These are phyloP conservation scores for Sporisorium reilianum DNA, from an alignment of 1,284 basidiomycete species.

Conservation along the genomic window DNA sequence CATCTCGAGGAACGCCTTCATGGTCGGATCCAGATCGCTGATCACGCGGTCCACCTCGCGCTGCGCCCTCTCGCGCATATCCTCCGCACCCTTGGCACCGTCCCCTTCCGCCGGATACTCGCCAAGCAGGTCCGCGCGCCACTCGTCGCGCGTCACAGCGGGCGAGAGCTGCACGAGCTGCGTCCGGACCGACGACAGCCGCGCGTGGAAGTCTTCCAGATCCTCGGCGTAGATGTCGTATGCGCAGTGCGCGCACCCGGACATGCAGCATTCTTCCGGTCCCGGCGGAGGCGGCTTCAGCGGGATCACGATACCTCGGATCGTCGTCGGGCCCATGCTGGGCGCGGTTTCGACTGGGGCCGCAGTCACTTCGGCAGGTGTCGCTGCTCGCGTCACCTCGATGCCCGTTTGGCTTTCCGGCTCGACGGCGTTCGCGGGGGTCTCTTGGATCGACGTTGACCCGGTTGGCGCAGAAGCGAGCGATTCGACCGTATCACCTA, in stretches of 20 bases:
- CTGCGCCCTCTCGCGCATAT: slow-evolving; percentile 39
- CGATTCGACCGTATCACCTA: slow-evolving; percentile 39
- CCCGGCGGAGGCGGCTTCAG: slow-evolving; percentile 63
- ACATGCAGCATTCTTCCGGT: slow-evolving; percentile 83
- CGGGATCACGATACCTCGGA: slow-evolving; percentile 55
- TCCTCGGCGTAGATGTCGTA: slow-evolving; percentile 87
- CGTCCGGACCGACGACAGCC: slow-evolving; percentile 73
- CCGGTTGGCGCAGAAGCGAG: slow-evolving; percentile 24
- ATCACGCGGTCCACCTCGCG: slow-evolving; percentile 51
- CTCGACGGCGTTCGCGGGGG: slow-evolving; percentile 81
- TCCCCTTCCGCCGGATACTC: slow-evolving; percentile 65
- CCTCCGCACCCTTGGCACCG: slow-evolving; percentile 14
- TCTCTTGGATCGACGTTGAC: slow-evolving; percentile 77
- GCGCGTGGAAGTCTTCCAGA: slow-evolving; percentile 76
- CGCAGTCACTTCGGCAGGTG: slow-evolving; percentile 22
- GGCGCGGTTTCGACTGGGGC: background rate
- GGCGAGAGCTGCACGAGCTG: slow-evolving; percentile 74
- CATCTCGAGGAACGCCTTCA: slow-evolving; percentile 65
- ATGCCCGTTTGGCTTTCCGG: slow-evolving; percentile 77
- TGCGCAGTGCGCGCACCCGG: slow-evolving; percentile 87
- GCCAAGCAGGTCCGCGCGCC: slow-evolving; percentile 74
- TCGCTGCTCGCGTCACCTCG: slow-evolving; percentile 15
- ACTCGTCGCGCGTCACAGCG: slow-evolving; percentile 73
- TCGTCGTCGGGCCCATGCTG: slow-evolving; percentile 25
- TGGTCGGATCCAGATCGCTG: slow-evolving; percentile 57